phyloP scores from a whole-genome alignment of 768 basidiomycete species.

The Coprinopsis sp. region DNA sequence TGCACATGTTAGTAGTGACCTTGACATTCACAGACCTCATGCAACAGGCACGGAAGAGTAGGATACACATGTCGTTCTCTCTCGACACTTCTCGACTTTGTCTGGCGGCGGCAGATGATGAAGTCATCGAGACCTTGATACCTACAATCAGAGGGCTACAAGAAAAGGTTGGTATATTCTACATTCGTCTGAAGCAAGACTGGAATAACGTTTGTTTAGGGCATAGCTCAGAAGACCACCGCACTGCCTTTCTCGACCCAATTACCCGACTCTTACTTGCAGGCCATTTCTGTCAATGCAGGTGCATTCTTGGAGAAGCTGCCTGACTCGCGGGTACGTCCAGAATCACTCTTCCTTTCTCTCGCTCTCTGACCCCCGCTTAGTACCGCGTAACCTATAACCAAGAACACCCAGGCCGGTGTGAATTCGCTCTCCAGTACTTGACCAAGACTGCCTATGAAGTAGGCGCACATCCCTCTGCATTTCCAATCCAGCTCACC shows the following conservation, averaged over 20 bases:
- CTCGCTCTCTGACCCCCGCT: not conserved
- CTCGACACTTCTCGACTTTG: constrained; percentile 52
- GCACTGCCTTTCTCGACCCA: constrained; percentile 40
- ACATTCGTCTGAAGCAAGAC: not conserved
- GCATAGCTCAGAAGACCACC: constrained; percentile 32
- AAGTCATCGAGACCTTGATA: not conserved
- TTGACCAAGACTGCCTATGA: constrained; percentile 46
- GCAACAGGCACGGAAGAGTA: constrained; percentile 52
- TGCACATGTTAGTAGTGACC: not conserved
- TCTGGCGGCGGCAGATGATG: constrained; percentile 46
- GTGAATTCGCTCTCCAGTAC: constrained; percentile 44
- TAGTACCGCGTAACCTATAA: constrained; percentile 56
- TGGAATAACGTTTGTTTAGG: constrained; percentile 22
- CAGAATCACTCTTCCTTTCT: not conserved
- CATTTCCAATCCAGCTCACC: too few relatives aligned
- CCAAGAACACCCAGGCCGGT: constrained; percentile 30
- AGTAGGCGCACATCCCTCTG: constrained; percentile 30
- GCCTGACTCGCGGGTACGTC: constrained; percentile 42
- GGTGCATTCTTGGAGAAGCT: constrained; percentile 59
- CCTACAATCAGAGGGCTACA: not conserved
- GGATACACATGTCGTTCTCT: constrained; percentile 57
- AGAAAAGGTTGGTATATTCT: not conserved
- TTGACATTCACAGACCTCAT: constrained; percentile 36
- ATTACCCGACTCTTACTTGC: constrained; percentile 25
- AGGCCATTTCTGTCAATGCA: constrained; percentile 53